A percentile compares a stretch with the other conserved stretches of the same genome.
These are phyloP conservation scores for Breynia disticha DNA, from an alignment of 441 rosid species.

Conservation along the genomic window DNA sequence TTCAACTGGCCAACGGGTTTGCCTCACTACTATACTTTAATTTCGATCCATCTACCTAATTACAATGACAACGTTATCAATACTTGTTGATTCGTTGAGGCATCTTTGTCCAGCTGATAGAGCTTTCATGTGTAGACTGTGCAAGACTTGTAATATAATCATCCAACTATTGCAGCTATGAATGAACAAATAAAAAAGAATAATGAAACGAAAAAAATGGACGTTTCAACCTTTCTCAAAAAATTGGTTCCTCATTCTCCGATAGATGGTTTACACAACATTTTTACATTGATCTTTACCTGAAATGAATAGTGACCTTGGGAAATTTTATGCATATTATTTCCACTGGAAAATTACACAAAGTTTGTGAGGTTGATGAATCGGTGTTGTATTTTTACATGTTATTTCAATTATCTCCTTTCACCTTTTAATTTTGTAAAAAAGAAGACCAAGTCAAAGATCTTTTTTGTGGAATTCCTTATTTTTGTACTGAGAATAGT, in stretches of 20 bases:
- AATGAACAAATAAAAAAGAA: not conserved
- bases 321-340: too few relatives aligned
- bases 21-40: not conserved
- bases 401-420: not conserved
- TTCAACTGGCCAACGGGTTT: conserved; percentile 44
- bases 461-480: not conserved
- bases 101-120: not conserved
- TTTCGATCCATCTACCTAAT: too few relatives aligned
- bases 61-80: not conserved
- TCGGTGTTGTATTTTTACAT: not conserved
- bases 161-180: not conserved
- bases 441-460: too few relatives aligned
- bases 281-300: not conserved
- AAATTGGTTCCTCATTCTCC: not conserved
- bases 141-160: not conserved
- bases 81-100: not conserved
- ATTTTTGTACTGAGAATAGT: not conserved
- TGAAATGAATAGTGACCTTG: too few relatives aligned
- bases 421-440: too few relatives aligned
- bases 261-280: not conserved
- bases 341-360: too few relatives aligned
- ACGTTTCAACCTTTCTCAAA: not conserved
- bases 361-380: not conserved
- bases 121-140: not conserved
- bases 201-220: not conserved